Evolutionary conservation across 352 stramenopile species (phyloP).

Genomic region (Globisporangium recalcitrans): DNA sequence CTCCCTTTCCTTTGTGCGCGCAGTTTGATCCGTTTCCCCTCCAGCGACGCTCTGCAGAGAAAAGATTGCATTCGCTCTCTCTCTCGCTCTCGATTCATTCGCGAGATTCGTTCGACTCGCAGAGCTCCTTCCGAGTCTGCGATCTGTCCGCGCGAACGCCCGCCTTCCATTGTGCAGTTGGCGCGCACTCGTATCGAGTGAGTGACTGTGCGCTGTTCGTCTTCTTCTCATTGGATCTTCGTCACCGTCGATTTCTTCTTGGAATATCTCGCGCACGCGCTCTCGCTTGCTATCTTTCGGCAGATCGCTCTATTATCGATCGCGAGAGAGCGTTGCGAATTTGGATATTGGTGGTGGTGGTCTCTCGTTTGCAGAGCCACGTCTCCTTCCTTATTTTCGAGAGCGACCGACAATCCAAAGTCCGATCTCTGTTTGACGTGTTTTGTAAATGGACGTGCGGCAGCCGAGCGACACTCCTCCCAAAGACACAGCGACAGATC

Average conservation of each 20-base stretch:
- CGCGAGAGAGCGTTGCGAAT: neutral
- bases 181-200: neutral
- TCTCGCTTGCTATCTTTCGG: no score
- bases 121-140: neutral
- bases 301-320: no score
- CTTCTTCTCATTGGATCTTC: conserved; percentile 2
- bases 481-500: neutral
- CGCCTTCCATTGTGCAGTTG: neutral
- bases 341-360: neutral
- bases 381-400: neutral
- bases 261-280: neutral
- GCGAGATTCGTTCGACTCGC: neutral
- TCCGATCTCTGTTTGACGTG: conserved; percentile 1
- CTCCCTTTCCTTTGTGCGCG: neutral
- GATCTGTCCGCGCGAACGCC: no score
- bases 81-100: neutral
- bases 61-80: conserved; percentile 7
- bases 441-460: conserved; percentile 11
- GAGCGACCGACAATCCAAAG: neutral
- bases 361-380: neutral
- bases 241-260: neutral
- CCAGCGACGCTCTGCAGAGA: neutral
- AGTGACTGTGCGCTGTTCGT: neutral
- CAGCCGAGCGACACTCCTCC: conserved; percentile 3
- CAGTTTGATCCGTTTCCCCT: conserved; percentile 1